Evolutionary conservation across 352 stramenopile species (phyloP).

Genomic region (Peronospora belbahrii): DNA sequence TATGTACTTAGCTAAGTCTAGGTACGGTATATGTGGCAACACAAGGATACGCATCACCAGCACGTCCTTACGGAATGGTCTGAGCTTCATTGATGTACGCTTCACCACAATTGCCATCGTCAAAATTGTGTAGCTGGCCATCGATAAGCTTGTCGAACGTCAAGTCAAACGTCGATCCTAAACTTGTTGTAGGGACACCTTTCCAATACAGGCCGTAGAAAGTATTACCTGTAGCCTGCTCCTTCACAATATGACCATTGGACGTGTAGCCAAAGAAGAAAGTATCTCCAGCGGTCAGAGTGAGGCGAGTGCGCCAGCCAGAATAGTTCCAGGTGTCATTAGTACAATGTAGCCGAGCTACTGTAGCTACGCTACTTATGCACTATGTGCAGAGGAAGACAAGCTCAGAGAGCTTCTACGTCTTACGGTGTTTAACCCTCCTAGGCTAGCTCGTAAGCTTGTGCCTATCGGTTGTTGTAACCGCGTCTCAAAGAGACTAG

Average conservation of each 20-base stretch:
- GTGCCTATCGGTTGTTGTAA: too few species aligned
- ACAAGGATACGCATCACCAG: slow-evolving; percentile 47
- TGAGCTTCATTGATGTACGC: slow-evolving; percentile 33
- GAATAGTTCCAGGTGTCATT: slow-evolving; percentile 28
- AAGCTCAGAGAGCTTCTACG: too few species aligned
- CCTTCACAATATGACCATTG: slow-evolving; percentile 58
- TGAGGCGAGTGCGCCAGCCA: slow-evolving; percentile 34
- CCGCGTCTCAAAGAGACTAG: too few species aligned
- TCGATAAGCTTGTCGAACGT: slow-evolving; percentile 50
- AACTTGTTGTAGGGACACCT: slow-evolving; percentile 24
- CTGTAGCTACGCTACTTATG: too few species aligned
- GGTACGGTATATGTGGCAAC: slow-evolving; percentile 43
- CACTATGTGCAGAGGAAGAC: too few species aligned
- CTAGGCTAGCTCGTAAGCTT: too few species aligned
- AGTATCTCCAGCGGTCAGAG: slow-evolving; percentile 31
- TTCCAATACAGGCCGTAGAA: slow-evolving; percentile 65
- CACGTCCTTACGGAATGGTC: slow-evolving; percentile 31
- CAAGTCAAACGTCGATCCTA: slow-evolving; percentile 41
- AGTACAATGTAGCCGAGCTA: too few species aligned
- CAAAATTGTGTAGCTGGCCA: slow-evolving; percentile 56
- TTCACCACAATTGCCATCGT: slow-evolving; percentile 58
- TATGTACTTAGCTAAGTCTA: too few species aligned
- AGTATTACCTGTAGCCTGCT: slow-evolving; percentile 44
- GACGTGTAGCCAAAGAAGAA: slow-evolving; percentile 58
- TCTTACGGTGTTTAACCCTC: too few species aligned